Percentiles rank a stretch among this genome's conserved stretches.
Conservation (phyloP, 2,329 filamentous ascomycete genomes). For the Diplodia corticola region DNA sequence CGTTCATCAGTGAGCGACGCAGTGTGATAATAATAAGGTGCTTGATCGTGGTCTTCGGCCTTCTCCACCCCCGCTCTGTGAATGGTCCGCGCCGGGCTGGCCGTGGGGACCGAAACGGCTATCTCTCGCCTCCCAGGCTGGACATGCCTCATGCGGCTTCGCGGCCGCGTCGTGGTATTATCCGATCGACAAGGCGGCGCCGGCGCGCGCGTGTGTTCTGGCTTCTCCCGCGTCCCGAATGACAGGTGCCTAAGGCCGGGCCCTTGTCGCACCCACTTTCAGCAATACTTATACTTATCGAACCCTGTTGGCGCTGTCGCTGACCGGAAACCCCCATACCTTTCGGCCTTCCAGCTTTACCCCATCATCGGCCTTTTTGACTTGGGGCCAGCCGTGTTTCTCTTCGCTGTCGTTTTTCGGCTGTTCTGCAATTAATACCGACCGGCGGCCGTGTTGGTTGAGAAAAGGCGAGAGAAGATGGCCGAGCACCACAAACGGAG, state of each 20-base stretch:
- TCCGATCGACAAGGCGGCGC: conserved; percentile 15
- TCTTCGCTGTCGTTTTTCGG: background rate
- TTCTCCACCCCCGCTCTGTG: conserved; percentile 10
- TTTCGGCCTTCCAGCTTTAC: background rate
- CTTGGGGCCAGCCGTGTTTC: background rate
- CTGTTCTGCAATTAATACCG: background rate
- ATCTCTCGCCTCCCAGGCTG: conserved; percentile 18
- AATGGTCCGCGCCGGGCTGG: background rate
- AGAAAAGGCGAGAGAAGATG: conserved; percentile 24
- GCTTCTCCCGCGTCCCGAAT: background rate
- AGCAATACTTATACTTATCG: background rate
- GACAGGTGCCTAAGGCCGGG: background rate
- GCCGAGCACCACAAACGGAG: conserved; percentile 30
- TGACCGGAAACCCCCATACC: background rate
- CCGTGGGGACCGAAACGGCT: background rate
- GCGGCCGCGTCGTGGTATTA: conserved; percentile 17
- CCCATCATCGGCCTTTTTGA: background rate
- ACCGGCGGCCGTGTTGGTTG: background rate
- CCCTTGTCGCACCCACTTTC: background rate
- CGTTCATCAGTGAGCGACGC: background rate
- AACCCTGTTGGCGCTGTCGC: background rate
- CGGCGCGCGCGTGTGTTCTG: background rate
- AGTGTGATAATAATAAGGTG: no score
- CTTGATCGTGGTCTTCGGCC: no score
- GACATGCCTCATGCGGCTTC: conserved; percentile 3